These are phyloP conservation scores for Capsicum rhomboideum DNA, from an alignment of 257 asterid species.

Conservation along the genomic window DNA sequence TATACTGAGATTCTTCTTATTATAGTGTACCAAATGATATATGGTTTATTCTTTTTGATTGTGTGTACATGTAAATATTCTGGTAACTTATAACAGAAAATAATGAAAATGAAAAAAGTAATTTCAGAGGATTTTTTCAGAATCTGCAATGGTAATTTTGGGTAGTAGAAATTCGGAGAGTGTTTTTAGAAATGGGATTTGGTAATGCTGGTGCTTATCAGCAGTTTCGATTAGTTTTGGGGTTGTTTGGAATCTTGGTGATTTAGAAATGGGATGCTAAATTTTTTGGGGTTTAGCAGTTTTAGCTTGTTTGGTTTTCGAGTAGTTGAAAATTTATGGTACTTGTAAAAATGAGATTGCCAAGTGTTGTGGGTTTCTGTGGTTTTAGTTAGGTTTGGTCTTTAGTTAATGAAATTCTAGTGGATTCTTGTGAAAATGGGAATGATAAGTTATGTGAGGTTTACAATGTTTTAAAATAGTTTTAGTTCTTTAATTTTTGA, in stretches of 20 bases:
- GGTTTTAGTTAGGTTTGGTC: background rate
- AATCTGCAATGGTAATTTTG: background rate
- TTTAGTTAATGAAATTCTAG: background rate
- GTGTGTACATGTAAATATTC: background rate
- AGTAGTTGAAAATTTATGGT: background rate
- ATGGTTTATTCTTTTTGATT: background rate
- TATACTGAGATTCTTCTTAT: background rate
- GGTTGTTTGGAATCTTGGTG: background rate
- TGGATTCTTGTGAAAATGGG: background rate
- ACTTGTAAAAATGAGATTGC: background rate
- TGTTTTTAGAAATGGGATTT: background rate
- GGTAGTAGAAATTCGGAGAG: background rate
- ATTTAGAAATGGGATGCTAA: background rate
- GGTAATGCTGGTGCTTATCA: background rate
- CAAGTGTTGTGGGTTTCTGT: background rate
- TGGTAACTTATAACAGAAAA: background rate
- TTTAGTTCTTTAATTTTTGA: background rate
- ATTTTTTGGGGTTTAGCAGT: background rate
- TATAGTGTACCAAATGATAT: background rate
- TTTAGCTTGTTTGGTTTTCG: background rate
- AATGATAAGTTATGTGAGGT: background rate
- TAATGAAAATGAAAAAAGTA: background rate
- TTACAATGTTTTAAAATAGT: background rate
- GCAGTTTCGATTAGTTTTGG: background rate
- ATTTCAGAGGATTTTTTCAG: background rate